A percentile compares a stretch with the other conserved stretches of the same genome.
These are phyloP conservation scores for Claviceps sp. DNA, from an alignment of 2,329 filamentous ascomycete species.

Conservation along the genomic window DNA sequence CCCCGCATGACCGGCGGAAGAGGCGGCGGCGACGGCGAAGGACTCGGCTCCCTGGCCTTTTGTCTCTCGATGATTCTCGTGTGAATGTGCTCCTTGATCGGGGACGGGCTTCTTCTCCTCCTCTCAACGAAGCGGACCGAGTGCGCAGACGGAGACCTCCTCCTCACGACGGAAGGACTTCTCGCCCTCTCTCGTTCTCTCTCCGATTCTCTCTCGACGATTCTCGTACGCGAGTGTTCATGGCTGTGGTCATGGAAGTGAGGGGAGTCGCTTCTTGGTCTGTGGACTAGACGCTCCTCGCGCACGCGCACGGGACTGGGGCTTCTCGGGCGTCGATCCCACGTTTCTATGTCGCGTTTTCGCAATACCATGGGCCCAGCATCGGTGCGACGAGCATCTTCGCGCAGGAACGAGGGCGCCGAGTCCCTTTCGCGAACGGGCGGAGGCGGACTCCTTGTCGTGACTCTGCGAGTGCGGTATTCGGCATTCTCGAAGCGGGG, in stretches of 20 bases:
- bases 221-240: conserved; percentile 21
- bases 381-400: conserved; percentile 34
- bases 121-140: conserved; percentile 26
- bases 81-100: conserved; percentile 33
- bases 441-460: conserved; percentile 14
- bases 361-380: conserved; percentile 40
- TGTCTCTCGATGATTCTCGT: conserved; percentile 37
- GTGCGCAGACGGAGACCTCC: conserved; percentile 13
- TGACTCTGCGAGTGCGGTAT: conserved; percentile 11
- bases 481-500: conserved; percentile 15
- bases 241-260: conserved; percentile 16
- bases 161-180: conserved; percentile 22
- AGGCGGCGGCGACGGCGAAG: conserved; percentile 27
- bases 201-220: conserved; percentile 28
- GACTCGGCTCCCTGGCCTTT: conserved; percentile 22
- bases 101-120: conserved; percentile 24
- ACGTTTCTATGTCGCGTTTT: conserved; percentile 40
- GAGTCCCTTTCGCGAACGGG: conserved; percentile 25
- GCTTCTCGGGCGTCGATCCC: conserved; percentile 34
- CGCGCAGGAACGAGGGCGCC: conserved; percentile 38
- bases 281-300: conserved; percentile 29
- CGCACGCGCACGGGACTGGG: conserved; percentile 29
- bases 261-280: conserved; percentile 30
- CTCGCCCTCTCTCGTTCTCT: conserved; percentile 26
- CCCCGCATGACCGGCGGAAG: conserved; percentile 56